Conservation (phyloP, 345 rosid species). For the Erodium maritimum region DNA sequence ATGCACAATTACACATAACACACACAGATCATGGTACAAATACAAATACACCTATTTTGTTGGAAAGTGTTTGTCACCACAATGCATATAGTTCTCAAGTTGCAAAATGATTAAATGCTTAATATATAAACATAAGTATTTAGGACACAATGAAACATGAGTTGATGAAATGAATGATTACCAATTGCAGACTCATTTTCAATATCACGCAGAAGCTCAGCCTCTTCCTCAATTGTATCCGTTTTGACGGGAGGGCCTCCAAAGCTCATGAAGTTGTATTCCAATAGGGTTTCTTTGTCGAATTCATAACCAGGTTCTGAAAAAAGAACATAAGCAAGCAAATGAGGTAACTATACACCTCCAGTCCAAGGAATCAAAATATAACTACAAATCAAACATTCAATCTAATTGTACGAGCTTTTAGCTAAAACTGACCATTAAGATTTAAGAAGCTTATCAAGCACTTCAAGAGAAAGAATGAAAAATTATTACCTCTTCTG, state of each 20-base stretch:
- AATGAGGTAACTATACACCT: not conserved
- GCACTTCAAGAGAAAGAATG: not conserved
- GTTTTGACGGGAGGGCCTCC: constrained; percentile 86
- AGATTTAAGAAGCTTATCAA: not conserved
- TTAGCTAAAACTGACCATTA: not conserved
- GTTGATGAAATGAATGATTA: too few species aligned
- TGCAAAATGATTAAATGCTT: not conserved
- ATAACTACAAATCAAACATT: too few species aligned
- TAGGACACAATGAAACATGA: not conserved
- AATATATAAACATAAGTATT: too few species aligned
- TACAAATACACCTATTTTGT: too few species aligned
- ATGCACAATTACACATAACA: too few species aligned
- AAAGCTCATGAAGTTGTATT: constrained; percentile 88
- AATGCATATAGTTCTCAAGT: not conserved
- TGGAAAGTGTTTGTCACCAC: too few species aligned
- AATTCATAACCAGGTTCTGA: constrained; percentile 83
- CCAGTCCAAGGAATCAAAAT: too few species aligned
- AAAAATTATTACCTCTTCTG: constrained; percentile 62
- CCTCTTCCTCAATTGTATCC: constrained; percentile 72
- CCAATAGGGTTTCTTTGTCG: constrained; percentile 51
- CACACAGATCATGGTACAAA: too few species aligned
- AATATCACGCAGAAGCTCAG: constrained; percentile 43
- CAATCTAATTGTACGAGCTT: not conserved
- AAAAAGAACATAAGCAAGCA: constrained; percentile 9
- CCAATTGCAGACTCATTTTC: constrained; percentile 72